Base-by-base conservation (phyloP, 2,329 filamentous ascomycete genomes). In the Ilyonectria robusta region DNA sequence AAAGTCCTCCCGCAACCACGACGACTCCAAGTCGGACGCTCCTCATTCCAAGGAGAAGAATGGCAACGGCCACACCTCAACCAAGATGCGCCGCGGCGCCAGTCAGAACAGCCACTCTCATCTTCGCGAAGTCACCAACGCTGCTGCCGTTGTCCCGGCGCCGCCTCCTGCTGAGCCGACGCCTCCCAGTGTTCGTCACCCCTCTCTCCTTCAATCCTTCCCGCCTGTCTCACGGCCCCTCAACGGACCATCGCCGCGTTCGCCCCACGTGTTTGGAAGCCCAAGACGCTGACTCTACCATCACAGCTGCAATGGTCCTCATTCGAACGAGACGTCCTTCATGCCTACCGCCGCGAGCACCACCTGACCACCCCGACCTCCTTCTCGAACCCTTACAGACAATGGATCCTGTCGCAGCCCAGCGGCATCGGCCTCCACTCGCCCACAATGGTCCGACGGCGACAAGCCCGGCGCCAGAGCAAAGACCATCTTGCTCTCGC, bases 331-430 rank as follows among this genome's bases (percentile, higher is more conserved):
- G 83, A 88, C 55, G 84, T 92, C 54, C 88, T 96, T 56, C 92
- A 95, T 77, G 86, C 87, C 71, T 96, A 96, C 84, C 89, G 93
- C 70, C 89, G 92, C 77, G 87, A 92, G 71, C 91, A 95, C 83
- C 88, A 88, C 66, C 86, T 96, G 75, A 87, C 89, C 76, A 91
- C 90, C 0, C 91, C 93, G 13, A 88, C 91, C 42, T 88, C 92
- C 65, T 95, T 94, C 81, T 87, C 84, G 62, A 88, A 85, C 73
- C 85, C 87, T 48, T 91, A 89, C 79, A 87, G 89, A 75, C 85
- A 89, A 73, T 86, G 87, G 79, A 84, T 92, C 13, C 84, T 93
- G 47, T 86, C 88, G 7, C 84, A 87, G 81, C 84, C 89, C 75
- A 82, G 85, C 73, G 86, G 89, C 78, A 90, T 95, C 72, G 93